A percentile compares a stretch with the other conserved stretches of the same genome.
These are phyloP conservation scores for Trametes sp. DNA, from an alignment of 1,284 basidiomycete genomes.

Conservation along the genomic window DNA sequence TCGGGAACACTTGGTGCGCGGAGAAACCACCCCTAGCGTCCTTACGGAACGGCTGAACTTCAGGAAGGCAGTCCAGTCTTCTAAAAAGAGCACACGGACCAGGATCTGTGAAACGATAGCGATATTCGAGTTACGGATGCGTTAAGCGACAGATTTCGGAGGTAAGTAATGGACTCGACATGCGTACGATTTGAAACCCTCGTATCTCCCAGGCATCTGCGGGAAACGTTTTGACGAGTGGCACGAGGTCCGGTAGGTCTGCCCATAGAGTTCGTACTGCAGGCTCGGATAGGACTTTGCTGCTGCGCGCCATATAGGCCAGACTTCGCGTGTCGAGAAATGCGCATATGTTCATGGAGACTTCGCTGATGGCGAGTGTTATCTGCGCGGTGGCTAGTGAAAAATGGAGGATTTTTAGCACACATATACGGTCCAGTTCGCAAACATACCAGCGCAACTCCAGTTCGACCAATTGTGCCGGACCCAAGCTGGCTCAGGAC, in stretches of 20 bases:
- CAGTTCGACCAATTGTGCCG: no score
- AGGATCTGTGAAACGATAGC: background rate
- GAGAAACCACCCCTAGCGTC: background rate
- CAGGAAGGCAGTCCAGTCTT: background rate
- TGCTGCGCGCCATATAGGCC: background rate
- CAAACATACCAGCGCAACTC: no score
- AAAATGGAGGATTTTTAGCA: background rate
- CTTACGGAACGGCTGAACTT: background rate
- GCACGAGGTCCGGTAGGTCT: background rate
- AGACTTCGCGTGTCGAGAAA: background rate
- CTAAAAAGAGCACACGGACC: background rate
- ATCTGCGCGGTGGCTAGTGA: background rate
- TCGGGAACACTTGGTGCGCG: no score
- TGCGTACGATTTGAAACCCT: background rate
- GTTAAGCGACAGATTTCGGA: background rate
- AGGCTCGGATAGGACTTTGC: background rate
- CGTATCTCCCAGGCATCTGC: constrained; percentile 1
- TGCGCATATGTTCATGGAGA: background rate
- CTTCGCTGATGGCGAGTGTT: background rate
- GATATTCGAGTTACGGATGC: background rate
- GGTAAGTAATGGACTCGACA: background rate
- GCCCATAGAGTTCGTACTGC: constrained; percentile 5
- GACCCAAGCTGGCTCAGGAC: no score
- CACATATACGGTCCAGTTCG: no score
- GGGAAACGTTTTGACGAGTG: constrained; percentile 5